Conservation (phyloP, 371 early-diverging fungal species). For the Fennellomyces sp. region DNA sequence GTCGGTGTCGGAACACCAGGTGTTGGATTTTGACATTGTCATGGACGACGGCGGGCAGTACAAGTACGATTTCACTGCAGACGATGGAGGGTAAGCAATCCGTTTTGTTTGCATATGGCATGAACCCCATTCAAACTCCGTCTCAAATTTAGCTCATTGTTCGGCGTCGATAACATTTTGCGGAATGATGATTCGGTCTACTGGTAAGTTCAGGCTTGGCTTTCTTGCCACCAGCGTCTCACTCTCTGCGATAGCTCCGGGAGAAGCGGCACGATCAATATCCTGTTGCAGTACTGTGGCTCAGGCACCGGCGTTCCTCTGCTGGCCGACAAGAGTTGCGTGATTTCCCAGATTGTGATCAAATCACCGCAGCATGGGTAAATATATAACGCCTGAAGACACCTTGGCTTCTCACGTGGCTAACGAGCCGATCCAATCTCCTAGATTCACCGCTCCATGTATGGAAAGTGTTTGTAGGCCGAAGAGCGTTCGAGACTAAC, state of each 20-base stretch:
- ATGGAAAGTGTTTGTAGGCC: no score
- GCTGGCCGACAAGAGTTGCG: conserved; percentile 20
- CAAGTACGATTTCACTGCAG: conserved; percentile 10
- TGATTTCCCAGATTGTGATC: conserved; percentile 27
- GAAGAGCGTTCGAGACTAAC: background rate
- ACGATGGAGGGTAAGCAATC: background rate
- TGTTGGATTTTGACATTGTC: conserved; percentile 14
- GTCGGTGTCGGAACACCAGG: background rate
- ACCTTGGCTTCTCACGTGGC: background rate
- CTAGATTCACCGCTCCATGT: conserved; percentile 36
- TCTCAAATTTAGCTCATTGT: conserved; percentile 13
- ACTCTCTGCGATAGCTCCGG: conserved; percentile 19
- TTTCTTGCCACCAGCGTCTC: background rate
- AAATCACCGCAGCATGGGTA: conserved; percentile 32
- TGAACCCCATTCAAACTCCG: background rate
- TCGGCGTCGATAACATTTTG: conserved; percentile 32
- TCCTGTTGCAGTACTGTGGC: conserved; percentile 24
- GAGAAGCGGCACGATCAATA: conserved; percentile 30
- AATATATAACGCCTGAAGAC: background rate
- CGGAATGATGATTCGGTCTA: conserved; percentile 29
- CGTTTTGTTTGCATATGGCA: background rate
- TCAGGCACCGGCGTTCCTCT: conserved; percentile 1
- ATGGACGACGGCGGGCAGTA: conserved; percentile 28
- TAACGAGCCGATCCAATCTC: background rate
- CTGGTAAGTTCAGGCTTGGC: conserved; percentile 14